phyloP scores from a whole-genome alignment of 768 basidiomycete genomes.

The Pulveroboletus ravenelii region DNA sequence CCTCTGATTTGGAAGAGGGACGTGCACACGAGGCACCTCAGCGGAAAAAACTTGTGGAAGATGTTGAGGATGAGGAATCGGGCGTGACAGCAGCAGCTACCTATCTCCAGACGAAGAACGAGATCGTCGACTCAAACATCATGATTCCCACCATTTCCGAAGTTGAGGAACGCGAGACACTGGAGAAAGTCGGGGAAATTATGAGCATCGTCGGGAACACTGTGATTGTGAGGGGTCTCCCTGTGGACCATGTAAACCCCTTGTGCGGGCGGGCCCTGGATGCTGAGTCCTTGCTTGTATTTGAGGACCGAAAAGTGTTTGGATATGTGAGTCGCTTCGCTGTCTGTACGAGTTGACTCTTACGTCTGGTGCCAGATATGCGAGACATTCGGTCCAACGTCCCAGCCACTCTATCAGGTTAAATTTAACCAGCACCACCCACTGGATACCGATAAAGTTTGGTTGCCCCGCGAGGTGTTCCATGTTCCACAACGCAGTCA shows the following conservation, averaged over 20 bases:
- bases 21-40: constrained; percentile 2
- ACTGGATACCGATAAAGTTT: constrained; percentile 51
- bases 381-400: constrained; percentile 94
- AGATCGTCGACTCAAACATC: constrained; percentile 55
- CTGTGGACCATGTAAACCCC: constrained; percentile 39
- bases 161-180: constrained; percentile 55
- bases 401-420: constrained; percentile 85
- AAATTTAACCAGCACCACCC: constrained; percentile 69
- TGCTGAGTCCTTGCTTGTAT: constrained; percentile 86
- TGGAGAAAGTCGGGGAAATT: constrained; percentile 77
- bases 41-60: constrained; percentile 7
- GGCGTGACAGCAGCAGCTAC: constrained; percentile 36
- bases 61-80: constrained; percentile 52
- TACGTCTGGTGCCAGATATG: constrained; percentile 52
- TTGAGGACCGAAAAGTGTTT: constrained; percentile 83
- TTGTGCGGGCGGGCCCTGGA: constrained; percentile 69
- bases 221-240: constrained; percentile 66
- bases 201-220: constrained; percentile 68
- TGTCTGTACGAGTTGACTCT: constrained; percentile 7
- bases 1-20: constrained; percentile 21
- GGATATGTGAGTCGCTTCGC: constrained; percentile 64
- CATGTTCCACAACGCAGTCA: constrained; percentile 77
- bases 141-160: constrained; percentile 58
- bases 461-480: constrained; percentile 62
- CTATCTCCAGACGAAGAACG: constrained; percentile 66